Conservation (phyloP, 805 yeast species). For the Candida stauntonica region DNA sequence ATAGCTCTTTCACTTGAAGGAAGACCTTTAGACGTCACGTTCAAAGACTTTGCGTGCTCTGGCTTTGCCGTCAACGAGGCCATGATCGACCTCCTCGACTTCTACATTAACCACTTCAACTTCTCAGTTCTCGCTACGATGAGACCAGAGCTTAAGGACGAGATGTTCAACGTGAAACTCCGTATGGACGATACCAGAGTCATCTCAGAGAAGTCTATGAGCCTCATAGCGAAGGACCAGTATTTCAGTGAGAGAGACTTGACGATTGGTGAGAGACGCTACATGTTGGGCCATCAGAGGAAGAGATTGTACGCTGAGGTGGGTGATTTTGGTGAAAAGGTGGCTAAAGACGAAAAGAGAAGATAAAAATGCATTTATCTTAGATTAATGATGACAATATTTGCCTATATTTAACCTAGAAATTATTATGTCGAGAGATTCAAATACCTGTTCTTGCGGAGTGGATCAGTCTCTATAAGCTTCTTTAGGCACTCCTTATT, state of each 20-base stretch:
- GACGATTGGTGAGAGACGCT: conserved; percentile 44
- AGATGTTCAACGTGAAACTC: conserved; percentile 40
- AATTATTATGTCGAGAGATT: conserved; percentile 24
- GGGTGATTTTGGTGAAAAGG: background rate
- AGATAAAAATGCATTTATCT: too few relatives aligned
- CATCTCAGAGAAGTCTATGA: conserved; percentile 21
- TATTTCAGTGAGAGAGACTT: conserved; percentile 36
- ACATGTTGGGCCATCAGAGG: conserved; percentile 48
- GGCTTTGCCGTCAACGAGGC: conserved; percentile 39
- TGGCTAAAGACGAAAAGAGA: too few relatives aligned
- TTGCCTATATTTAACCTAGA: background rate
- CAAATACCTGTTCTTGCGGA: conserved; percentile 55
- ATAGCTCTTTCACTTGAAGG: conserved; percentile 50
- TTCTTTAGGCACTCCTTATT: conserved; percentile 35
- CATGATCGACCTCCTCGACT: conserved; percentile 53
- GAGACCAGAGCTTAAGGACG: conserved; percentile 32
- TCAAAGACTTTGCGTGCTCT: conserved; percentile 13
- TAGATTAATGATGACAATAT: too few relatives aligned
- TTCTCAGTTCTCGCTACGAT: conserved; percentile 43
- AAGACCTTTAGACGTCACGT: conserved; percentile 21
- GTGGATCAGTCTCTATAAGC: conserved; percentile 56
- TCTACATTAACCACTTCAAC: conserved; percentile 54
- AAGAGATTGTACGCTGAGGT: conserved; percentile 40
- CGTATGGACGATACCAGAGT: conserved; percentile 37
- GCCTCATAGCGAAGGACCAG: conserved; percentile 38